Percentiles rank a stretch among this genome's conserved stretches.
These are phyloP conservation scores for Phaeosphaeriaceae sp. DNA, from an alignment of 2,329 filamentous ascomycete genomes.

Conservation along the genomic window DNA sequence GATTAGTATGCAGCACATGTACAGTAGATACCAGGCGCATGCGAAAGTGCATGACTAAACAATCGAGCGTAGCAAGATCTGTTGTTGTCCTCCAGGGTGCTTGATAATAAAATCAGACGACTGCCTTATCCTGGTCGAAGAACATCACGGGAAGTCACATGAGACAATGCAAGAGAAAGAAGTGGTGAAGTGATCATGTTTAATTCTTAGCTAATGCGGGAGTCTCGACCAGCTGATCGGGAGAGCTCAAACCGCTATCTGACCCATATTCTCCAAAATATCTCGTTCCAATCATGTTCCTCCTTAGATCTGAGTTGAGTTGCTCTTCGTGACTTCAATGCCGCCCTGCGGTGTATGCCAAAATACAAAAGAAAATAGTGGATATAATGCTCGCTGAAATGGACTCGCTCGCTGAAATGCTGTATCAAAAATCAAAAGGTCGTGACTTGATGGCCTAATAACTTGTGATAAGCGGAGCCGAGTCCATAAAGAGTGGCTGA, in stretches of 20 bases:
- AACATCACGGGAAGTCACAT: too few relatives aligned
- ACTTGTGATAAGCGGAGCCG: conserved; percentile 49
- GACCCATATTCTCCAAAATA: conserved; percentile 12
- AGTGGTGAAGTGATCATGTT: conserved; percentile 27
- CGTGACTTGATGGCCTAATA: conserved; percentile 42
- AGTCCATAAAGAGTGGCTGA: conserved; percentile 52
- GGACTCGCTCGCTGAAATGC: conserved; percentile 48
- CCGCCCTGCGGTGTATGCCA: conserved; percentile 11
- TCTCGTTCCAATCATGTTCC: conserved; percentile 1
- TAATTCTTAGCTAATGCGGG: conserved; percentile 33
- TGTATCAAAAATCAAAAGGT: conserved; percentile 46
- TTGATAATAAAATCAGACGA: too few relatives aligned
- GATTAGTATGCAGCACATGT: conserved; percentile 8
- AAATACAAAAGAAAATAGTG: conserved; percentile 29
- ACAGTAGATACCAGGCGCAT: neutral
- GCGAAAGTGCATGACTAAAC: too few relatives aligned
- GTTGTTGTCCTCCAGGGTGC: too few relatives aligned
- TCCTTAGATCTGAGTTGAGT: conserved; percentile 32
- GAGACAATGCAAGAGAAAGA: conserved; percentile 4
- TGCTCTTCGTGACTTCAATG: conserved; percentile 11
- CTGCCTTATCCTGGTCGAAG: too few relatives aligned
- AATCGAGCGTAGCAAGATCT: too few relatives aligned
- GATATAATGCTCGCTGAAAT: conserved; percentile 44
- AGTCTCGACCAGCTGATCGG: conserved; percentile 33
- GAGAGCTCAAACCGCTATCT: conserved; percentile 30